phyloP scores from a whole-genome alignment of 2,329 filamentous ascomycete species.

The Pseudogymnoascus sp. region DNA sequence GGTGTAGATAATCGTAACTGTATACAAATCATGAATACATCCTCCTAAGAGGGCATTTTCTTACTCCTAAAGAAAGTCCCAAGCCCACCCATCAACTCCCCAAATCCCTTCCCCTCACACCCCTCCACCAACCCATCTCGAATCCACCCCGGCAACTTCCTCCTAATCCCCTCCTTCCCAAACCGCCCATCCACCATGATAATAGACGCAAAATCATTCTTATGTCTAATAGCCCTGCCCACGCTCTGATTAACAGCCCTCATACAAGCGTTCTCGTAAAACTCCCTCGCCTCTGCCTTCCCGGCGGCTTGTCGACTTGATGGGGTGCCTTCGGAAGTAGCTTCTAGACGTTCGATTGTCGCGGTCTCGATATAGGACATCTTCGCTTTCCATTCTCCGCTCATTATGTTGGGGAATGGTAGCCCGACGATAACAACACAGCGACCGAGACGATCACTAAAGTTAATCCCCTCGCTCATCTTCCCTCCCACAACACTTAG shows the following conservation, averaged over 20 bases:
- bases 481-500: slow-evolving; percentile 90
- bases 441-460: slow-evolving; percentile 80
- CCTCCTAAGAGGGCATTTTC: slow-evolving; percentile 18
- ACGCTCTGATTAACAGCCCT: slow-evolving; percentile 95
- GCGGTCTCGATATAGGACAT: slow-evolving; percentile 73
- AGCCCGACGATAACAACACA: slow-evolving; percentile 87
- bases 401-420: slow-evolving; percentile 84
- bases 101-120: slow-evolving; percentile 42
- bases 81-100: slow-evolving; percentile 49
- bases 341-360: slow-evolving; percentile 31
- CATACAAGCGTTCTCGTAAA: slow-evolving; percentile 95
- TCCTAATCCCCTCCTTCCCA: slow-evolving; percentile 59
- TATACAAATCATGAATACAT: not conserved
- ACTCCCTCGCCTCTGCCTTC: slow-evolving; percentile 60
- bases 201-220: slow-evolving; percentile 82
- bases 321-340: slow-evolving; percentile 4
- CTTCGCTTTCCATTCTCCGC: slow-evolving; percentile 87
- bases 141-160: slow-evolving; percentile 88
- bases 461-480: slow-evolving; percentile 97
- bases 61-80: slow-evolving; percentile 51
- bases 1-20: not conserved
- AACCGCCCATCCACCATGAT: slow-evolving; percentile 77
- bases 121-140: slow-evolving; percentile 51
- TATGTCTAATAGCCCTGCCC: slow-evolving; percentile 82
- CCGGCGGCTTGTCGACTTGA: slow-evolving; percentile 21